phyloP scores from a whole-genome alignment of 257 asterid species.

The Parsonsia alboflavescens region DNA sequence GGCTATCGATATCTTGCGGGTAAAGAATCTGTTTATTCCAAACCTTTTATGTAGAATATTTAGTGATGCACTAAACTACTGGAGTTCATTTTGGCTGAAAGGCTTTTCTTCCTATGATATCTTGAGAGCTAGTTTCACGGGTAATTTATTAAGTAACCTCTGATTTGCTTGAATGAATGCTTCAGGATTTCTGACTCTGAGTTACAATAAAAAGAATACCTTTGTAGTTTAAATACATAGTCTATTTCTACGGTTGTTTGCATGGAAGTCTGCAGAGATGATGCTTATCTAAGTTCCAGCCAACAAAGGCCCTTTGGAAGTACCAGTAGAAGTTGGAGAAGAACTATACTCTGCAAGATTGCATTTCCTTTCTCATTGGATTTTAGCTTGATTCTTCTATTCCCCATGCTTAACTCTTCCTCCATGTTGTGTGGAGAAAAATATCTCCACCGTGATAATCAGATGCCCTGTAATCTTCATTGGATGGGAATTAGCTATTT shows the following conservation, averaged over 20 bases:
- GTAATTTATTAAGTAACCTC: neutral
- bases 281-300: neutral
- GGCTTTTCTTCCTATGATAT: neutral
- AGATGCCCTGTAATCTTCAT: neutral
- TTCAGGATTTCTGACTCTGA: neutral
- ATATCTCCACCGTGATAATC: neutral
- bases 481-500: neutral
- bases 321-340: neutral
- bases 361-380: neutral
- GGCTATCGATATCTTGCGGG: too few species aligned
- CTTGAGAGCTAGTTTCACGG: neutral
- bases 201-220: neutral
- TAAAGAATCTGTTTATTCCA: neutral
- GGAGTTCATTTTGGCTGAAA: neutral
- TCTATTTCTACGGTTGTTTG: neutral
- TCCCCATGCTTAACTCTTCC: neutral
- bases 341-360: neutral
- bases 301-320: neutral
- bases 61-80: neutral
- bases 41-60: neutral
- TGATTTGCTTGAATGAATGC: neutral
- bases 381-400: neutral
- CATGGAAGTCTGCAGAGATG: neutral
- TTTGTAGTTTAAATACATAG: neutral
- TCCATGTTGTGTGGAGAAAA: neutral